Percentiles rank a stretch among this genome's conserved stretches.
These are phyloP conservation scores for Backusella circina DNA, from an alignment of 192 early-diverging fungal genomes.

Conservation along the genomic window DNA sequence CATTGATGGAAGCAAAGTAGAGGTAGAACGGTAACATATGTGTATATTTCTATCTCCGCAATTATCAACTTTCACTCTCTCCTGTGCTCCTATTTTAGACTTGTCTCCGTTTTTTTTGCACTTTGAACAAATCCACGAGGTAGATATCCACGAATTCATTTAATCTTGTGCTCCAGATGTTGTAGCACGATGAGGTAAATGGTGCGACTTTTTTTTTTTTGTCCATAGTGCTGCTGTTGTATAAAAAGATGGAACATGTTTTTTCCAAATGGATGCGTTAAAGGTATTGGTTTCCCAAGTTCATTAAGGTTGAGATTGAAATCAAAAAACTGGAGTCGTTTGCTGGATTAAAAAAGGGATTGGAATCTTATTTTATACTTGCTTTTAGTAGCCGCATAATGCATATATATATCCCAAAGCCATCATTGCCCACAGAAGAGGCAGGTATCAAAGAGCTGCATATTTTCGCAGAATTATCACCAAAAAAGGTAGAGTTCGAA, in stretches of 20 bases:
- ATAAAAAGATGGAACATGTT: not conserved
- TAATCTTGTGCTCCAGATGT: not conserved
- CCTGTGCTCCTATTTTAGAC: constrained; percentile 2
- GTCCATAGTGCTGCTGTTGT: not conserved
- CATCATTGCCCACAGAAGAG: not conserved
- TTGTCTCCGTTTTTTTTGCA: not conserved
- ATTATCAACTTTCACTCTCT: not conserved
- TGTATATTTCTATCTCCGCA: not conserved
- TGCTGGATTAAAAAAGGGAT: not conserved
- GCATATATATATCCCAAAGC: not conserved
- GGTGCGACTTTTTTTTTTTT: constrained; percentile 1
- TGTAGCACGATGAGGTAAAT: not conserved
- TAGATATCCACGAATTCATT: not conserved
- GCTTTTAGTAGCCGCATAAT: not conserved
- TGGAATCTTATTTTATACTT: not conserved
- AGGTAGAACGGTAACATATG: not conserved
- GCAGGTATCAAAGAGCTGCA: not conserved
- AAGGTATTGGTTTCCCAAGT: not conserved
- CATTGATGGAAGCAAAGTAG: not conserved
- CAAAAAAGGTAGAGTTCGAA: not conserved
- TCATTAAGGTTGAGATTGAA: not conserved
- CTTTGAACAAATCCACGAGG: not conserved
- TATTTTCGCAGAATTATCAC: not conserved
- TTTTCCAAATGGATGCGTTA: not conserved
- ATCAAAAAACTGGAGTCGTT: not conserved